phyloP scores from a whole-genome alignment of 2,329 filamentous ascomycete species.

The Cladophialophora immunda region DNA sequence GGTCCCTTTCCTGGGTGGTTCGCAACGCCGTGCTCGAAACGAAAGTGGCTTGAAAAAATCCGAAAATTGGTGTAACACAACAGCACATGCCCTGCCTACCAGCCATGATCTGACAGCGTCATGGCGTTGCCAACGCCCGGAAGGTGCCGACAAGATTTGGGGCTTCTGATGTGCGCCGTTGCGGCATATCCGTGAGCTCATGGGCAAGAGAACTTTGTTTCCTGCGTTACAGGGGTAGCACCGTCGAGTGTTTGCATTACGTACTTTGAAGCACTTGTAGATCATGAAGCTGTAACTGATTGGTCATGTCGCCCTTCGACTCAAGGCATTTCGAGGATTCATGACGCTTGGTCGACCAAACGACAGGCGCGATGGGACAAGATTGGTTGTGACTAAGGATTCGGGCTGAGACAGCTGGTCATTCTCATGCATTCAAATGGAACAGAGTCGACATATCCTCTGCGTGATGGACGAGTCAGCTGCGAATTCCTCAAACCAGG shows the following conservation, averaged over 20 bases:
- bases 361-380: background rate
- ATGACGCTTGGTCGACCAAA: slow-evolving; percentile 1
- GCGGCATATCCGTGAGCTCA: slow-evolving; percentile 9
- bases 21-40: background rate
- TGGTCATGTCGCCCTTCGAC: background rate
- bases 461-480: slow-evolving; percentile 39
- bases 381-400: background rate
- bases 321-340: background rate
- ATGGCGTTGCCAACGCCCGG: slow-evolving; percentile 3
- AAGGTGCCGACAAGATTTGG: slow-evolving; percentile 2
- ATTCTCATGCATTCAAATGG: slow-evolving; percentile 64
- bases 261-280: background rate
- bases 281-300: background rate
- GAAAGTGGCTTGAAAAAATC: slow-evolving; percentile 23
- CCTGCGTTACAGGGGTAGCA: background rate
- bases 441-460: slow-evolving; percentile 65
- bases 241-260: background rate
- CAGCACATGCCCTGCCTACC: slow-evolving; percentile 14
- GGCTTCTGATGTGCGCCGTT: background rate
- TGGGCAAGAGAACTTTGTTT: background rate
- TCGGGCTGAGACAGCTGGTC: background rate
- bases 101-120: background rate
- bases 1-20: slow-evolving; percentile 2
- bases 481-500: slow-evolving; percentile 49
- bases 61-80: slow-evolving; percentile 22